Base-by-base conservation (phyloP, 2,329 filamentous ascomycete genomes). In the Aspergillus bombycis region DNA sequence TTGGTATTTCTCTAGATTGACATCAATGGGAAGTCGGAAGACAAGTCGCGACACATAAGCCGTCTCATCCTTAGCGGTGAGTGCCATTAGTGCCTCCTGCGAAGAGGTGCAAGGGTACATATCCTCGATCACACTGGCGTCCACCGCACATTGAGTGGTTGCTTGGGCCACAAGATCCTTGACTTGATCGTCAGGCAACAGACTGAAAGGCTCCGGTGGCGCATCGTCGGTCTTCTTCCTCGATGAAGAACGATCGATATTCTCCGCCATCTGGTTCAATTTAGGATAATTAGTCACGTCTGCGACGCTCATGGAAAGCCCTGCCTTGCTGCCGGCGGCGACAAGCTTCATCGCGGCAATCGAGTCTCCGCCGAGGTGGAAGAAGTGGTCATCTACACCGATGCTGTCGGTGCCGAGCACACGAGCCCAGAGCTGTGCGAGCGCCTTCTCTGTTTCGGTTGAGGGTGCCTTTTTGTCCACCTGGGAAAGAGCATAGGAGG, bases 341-440 rank as follows among this genome's bases (percentile, higher is more conserved):
- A 59, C 61, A n/a, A 65, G 28, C 28, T 58, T 50, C 63, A 70
- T 69, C 14, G 67, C 70, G 7, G 65, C 69, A 28, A 75, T 63
- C 4, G 72, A 74, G 32, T 74, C 72, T 10, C 73, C 73, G 16
- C 73, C 73, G n/a, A 73, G 60, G 19, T 65, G 62, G 60, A 75
- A 73, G 63, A 75, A 75, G 46, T 67, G n/a, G 21, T 36, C 50
- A 1, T 61, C 60, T 10, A 32, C 53, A 12, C 50, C 38, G 43
- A 61, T 34, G 8, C 12, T 8, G 8, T 57, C 60, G 2, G 48
- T 41, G 23, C 45, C 45, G 10, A 61, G 60, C 1, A 38, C 57
- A 34, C 48, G 32, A 8, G 60, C 60, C 60, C 60, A 61, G 23
- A 50, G 46, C 6, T 30, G 46, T n/a, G 46, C 46, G 23, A 50